Percentiles rank a stretch among this genome's conserved stretches.
phyloP scores from a whole-genome alignment of 1,284 basidiomycete species.

The Sporisorium exsertum region DNA sequence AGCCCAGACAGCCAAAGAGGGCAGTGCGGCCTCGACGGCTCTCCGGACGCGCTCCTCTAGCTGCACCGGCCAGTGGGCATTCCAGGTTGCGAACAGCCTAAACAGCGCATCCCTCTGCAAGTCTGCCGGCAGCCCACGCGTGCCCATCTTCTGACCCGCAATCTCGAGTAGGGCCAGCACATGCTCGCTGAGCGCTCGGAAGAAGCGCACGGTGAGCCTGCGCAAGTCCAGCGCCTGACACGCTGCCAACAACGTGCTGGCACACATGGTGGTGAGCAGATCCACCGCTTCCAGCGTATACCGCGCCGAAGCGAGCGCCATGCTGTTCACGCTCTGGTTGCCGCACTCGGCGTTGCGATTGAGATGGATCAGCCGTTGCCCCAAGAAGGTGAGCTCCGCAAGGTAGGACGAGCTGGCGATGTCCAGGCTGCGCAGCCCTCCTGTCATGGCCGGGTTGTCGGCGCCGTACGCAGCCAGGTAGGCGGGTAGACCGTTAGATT shows the following conservation, averaged over 20 bases:
- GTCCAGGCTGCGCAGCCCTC: constrained; percentile 84
- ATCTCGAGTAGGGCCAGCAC: too few species aligned
- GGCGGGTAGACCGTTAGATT: constrained; percentile 18
- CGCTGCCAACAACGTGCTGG: constrained; percentile 10
- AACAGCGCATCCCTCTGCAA: neutral
- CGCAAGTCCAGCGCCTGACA: constrained; percentile 25
- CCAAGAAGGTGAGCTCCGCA: constrained; percentile 81
- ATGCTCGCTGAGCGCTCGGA: neutral
- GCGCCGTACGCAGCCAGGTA: constrained; percentile 11
- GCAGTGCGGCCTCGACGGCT: neutral
- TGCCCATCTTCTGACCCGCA: neutral
- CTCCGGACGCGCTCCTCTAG: neutral
- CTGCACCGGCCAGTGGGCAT: constrained; percentile 3
- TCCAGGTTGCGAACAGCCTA: neutral
- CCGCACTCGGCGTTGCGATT: constrained; percentile 72
- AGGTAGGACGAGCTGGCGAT: constrained; percentile 72
- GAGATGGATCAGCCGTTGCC: constrained; percentile 83
- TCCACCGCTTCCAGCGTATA: constrained; percentile 24
- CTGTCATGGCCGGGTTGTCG: constrained; percentile 72
- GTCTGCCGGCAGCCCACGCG: neutral
- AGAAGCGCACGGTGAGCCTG: neutral
- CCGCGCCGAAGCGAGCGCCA: constrained; percentile 26
- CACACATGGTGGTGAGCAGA: constrained; percentile 14
- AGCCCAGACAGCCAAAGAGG: neutral
- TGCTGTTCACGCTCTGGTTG: constrained; percentile 26